phyloP scores from a whole-genome alignment of 495 filamentous ascomycete genomes.

The Chlorociboria aeruginascens region DNA sequence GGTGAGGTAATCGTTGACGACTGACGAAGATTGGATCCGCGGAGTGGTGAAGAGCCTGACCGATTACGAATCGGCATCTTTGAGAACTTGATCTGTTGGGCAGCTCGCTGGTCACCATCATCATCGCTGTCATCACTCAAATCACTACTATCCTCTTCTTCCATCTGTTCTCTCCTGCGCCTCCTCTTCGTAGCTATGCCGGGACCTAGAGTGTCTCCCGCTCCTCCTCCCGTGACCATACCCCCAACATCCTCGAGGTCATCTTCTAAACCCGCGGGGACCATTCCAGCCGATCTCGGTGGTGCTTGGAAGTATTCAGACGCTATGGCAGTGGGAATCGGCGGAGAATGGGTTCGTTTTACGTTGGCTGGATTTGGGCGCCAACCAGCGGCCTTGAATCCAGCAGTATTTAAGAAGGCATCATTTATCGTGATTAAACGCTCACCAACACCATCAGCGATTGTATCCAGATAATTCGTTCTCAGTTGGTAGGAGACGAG shows the following conservation, averaged over 20 bases:
- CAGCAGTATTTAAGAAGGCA: constrained; percentile 80
- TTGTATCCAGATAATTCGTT: constrained; percentile 76
- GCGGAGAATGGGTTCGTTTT: constrained; percentile 89
- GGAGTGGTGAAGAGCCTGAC: constrained; percentile 79
- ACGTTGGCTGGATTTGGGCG: constrained; percentile 60
- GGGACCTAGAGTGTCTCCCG: constrained; percentile 58
- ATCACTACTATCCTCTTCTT: constrained; percentile 95
- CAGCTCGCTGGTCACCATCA: constrained; percentile 54
- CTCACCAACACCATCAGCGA: constrained; percentile 93
- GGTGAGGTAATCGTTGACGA: constrained; percentile 29
- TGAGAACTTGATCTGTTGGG: constrained; percentile 82
- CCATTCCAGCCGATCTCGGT: constrained; percentile 32
- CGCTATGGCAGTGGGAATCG: constrained; percentile 79
- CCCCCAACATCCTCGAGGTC: constrained; percentile 67
- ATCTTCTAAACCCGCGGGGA: constrained; percentile 44
- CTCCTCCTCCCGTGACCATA: constrained; percentile 64
- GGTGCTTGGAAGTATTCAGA: constrained; percentile 89
- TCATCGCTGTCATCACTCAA: constrained; percentile 95
- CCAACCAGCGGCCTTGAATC: constrained; percentile 94
- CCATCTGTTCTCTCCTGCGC: constrained; percentile 61
- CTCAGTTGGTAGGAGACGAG: constrained; percentile 90
- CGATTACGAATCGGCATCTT: constrained; percentile 88
- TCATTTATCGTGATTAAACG: constrained; percentile 89
- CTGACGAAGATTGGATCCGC: constrained; percentile 26
- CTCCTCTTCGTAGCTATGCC: constrained; percentile 41